Conservation (phyloP, 768 basidiomycete genomes). For the Russula sp. region DNA sequence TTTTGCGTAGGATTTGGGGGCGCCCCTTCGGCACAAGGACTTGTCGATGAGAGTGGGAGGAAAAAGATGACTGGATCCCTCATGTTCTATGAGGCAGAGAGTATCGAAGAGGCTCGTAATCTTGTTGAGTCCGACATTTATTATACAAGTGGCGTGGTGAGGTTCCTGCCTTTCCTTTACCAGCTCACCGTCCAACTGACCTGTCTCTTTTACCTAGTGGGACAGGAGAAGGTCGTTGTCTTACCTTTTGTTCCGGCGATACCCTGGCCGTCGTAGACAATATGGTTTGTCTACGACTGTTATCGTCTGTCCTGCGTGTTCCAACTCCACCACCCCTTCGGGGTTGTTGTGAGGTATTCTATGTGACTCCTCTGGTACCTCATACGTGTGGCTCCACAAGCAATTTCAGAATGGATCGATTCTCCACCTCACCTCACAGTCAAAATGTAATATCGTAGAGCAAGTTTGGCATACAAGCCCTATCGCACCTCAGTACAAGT, state of each 20-base stretch:
- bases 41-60: conserved; percentile 1
- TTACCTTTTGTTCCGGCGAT: conserved; percentile 13
- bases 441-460: too few relatives aligned
- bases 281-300: background rate
- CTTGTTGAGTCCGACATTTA: conserved; percentile 26
- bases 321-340: too few relatives aligned
- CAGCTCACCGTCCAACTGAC: background rate
- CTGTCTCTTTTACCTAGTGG: conserved; percentile 3
- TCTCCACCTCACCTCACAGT: too few relatives aligned
- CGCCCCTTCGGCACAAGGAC: conserved; percentile 15
- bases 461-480: too few relatives aligned
- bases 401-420: too few relatives aligned
- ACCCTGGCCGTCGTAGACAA: conserved; percentile 9
- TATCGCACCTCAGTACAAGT: too few relatives aligned
- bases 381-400: too few relatives aligned
- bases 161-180: background rate
- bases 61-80: conserved; percentile 26
- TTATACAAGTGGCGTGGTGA: conserved; percentile 25
- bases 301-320: background rate
- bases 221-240: conserved; percentile 10
- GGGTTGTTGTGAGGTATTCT: too few relatives aligned
- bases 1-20: conserved; percentile 11
- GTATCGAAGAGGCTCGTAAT: conserved; percentile 24
- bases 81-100: conserved; percentile 22
- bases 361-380: too few relatives aligned